phyloP scores from a whole-genome alignment of 2,329 filamentous ascomycete genomes.

The Ophiocordyceps camponoti-saundersi region DNA sequence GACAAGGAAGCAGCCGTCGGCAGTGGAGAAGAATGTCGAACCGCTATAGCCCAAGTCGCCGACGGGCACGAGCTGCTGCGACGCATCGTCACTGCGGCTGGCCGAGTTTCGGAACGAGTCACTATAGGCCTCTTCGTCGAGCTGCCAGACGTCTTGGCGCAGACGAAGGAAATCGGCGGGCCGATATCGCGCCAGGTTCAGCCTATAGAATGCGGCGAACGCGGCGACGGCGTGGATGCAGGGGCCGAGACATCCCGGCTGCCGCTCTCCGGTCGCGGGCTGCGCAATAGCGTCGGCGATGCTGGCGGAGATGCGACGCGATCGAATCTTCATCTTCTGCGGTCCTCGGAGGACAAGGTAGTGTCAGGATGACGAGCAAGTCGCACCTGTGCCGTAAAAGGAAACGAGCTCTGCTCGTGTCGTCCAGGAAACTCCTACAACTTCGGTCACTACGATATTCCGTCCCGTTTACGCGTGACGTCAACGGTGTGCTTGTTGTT shows the following conservation, averaged over 20 bases:
- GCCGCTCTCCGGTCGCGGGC: slow-evolving; percentile 16
- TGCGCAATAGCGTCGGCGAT: slow-evolving; percentile 34
- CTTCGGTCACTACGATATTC: neutral
- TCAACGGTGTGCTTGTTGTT: neutral
- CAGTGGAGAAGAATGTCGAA: slow-evolving; percentile 57
- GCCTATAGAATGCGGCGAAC: slow-evolving; percentile 17
- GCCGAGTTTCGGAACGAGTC: slow-evolving; percentile 18
- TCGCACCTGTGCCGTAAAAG: neutral
- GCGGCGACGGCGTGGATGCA: slow-evolving; percentile 7
- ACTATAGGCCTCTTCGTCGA: slow-evolving; percentile 20
- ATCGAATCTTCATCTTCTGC: slow-evolving; percentile 15
- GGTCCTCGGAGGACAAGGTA: too few species aligned
- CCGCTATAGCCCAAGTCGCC: slow-evolving; percentile 61
- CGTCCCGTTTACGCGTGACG: neutral
- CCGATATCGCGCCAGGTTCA: slow-evolving; percentile 12
- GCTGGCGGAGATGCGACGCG: slow-evolving; percentile 34
- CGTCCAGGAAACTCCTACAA: neutral
- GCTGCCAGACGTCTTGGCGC: slow-evolving; percentile 12
- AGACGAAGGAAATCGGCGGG: slow-evolving; percentile 12
- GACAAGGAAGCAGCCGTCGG: slow-evolving; percentile 48
- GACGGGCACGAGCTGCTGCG: slow-evolving; percentile 19
- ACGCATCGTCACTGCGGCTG: slow-evolving; percentile 14
- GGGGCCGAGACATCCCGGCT: neutral
- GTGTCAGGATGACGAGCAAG: too few species aligned
- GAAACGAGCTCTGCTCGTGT: neutral